These are phyloP conservation scores for Blastobotrys illinoisensis DNA, from an alignment of 1,139 yeast genomes.

Conservation along the genomic window DNA sequence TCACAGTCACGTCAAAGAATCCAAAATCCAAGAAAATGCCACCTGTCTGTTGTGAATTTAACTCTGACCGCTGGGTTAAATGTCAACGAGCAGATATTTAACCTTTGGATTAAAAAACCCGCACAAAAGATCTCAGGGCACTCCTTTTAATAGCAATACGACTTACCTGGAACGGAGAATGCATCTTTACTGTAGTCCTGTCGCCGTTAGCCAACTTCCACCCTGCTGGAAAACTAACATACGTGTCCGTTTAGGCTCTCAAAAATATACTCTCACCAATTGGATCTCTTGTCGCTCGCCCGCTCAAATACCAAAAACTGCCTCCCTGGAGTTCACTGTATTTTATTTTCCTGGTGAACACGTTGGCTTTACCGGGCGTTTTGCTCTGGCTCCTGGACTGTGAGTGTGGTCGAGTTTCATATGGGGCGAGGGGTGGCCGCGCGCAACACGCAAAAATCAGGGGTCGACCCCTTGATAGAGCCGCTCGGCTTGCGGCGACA, in stretches of 20 bases:
- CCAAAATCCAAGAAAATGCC: neutral
- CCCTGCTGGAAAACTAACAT: neutral
- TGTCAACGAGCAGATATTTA: neutral
- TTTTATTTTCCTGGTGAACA: neutral
- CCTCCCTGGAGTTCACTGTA: neutral
- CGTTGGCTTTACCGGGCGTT: neutral
- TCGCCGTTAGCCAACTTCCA: neutral
- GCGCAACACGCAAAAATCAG: neutral
- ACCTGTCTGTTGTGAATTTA: neutral
- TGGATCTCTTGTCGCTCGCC: neutral
- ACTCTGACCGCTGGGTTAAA: neutral
- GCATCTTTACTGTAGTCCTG: neutral
- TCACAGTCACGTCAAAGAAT: no score
- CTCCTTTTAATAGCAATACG: neutral
- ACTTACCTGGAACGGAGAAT: neutral
- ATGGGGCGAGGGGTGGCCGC: neutral
- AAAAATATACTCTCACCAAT: neutral
- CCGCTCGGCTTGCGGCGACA: neutral
- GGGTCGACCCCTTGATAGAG: neutral
- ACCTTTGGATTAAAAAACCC: neutral
- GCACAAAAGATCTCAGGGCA: no score
- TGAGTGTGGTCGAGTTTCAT: neutral
- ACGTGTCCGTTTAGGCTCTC: neutral
- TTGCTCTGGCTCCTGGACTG: neutral
- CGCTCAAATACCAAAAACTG: neutral